phyloP scores from a whole-genome alignment of 768 basidiomycete genomes.

The Psilocybe azurescens region DNA sequence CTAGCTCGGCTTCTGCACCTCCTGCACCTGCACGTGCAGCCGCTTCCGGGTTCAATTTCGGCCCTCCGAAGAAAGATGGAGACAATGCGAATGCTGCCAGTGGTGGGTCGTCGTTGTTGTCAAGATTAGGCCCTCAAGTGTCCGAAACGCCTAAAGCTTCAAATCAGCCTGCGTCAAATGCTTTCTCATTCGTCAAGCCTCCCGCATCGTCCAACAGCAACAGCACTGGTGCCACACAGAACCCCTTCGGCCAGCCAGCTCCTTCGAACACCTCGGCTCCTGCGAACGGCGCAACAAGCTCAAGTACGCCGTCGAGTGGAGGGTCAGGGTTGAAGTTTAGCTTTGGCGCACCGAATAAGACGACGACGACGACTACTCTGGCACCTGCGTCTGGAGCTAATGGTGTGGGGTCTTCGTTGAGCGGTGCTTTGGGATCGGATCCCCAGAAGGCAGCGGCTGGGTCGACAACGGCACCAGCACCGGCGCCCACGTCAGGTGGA shows the following conservation, averaged over 20 bases:
- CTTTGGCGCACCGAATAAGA: conserved; percentile 12
- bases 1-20: not conserved
- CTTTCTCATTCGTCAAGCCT: conserved; percentile 10
- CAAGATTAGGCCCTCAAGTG: conserved; percentile 16
- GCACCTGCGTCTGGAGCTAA: not conserved
- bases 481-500: not conserved
- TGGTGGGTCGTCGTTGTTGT: conserved; percentile 11
- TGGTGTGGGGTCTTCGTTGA: conserved; percentile 17
- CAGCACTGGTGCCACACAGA: not conserved
- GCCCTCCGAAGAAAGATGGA: conserved; percentile 3
- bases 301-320: conserved; percentile 16
- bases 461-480: not conserved
- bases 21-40: not conserved
- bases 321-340: conserved; percentile 18
- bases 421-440: conserved; percentile 23
- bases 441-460: not conserved
- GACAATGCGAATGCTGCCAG: not conserved
- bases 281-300: conserved; percentile 11
- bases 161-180: not conserved
- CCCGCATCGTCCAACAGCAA: not conserved
- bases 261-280: conserved; percentile 10
- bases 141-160: conserved; percentile 17
- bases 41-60: not conserved
- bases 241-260: conserved; percentile 1
- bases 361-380: conserved; percentile 2